Evolutionary conservation across 1,139 yeast genomes (phyloP).

Genomic region (Pichia sp.): DNA sequence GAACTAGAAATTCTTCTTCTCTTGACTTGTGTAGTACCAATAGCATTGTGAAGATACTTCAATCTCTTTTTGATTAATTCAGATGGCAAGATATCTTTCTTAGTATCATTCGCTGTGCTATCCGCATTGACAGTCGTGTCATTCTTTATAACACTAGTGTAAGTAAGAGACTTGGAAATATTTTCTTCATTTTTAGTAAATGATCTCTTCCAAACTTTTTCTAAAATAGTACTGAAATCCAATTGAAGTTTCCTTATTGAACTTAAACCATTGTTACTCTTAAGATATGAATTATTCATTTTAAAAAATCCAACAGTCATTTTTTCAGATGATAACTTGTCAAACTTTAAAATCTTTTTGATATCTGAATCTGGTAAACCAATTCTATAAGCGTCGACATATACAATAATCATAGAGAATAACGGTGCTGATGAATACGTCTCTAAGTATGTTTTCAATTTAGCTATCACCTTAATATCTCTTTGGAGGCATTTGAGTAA

Average conservation of each 20-base stretch:
- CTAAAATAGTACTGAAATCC: conserved; percentile 9
- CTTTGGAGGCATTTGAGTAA: conserved; percentile 27
- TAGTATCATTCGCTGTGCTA: neutral
- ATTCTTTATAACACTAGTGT: neutral
- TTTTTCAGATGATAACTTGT: neutral
- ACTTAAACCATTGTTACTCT: neutral
- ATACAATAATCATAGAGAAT: conserved; percentile 22
- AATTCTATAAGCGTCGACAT: conserved; percentile 14
- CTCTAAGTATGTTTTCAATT: conserved; percentile 39
- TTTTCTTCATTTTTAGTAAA: neutral
- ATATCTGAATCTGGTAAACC: conserved; percentile 7
- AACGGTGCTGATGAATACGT: conserved; percentile 35
- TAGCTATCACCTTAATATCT: conserved; percentile 40
- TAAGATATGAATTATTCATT: neutral
- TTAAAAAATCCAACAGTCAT: conserved; percentile 16
- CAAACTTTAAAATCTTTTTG: conserved; percentile 7
- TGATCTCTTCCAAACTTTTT: conserved; percentile 10
- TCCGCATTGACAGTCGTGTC: neutral
- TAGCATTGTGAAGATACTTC: conserved; percentile 2
- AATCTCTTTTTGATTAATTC: conserved; percentile 1
- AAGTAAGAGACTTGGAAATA: neutral
- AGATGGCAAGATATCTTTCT: neutral
- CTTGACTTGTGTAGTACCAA: conserved; percentile 2
- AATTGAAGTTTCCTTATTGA: conserved; percentile 3
- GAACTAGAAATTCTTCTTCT: conserved; percentile 5